Evolutionary conservation across 805 yeast species (phyloP), one percentile per base, ranked within the genome.

Genomic region (Lachancea lanzarotensis): DNA sequence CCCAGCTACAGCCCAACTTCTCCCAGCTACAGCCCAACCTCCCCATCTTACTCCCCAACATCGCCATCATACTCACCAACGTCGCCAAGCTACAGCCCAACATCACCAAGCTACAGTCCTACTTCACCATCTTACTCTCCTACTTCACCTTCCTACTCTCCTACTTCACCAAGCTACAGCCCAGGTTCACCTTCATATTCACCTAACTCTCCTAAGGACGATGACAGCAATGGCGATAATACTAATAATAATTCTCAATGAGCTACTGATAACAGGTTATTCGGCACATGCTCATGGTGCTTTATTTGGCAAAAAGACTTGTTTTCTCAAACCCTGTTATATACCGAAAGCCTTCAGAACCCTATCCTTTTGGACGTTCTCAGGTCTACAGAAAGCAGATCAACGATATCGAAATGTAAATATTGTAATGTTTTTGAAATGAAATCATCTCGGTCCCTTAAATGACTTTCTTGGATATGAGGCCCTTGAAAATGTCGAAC

Each of bases 401-500:
- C 16, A 17, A 36, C 25, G 3, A 17, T 36, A 36, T 18, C 34
- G 30, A 39, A 30, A 39, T 35, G 45, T 41, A 41, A 25, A 41
- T 41, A 41, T 41, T 35, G 15, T 41, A 41, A 41, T 35, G 45
- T 41, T 41, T 46, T 19, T 40, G 43, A 40, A 25, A 40, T 33
- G 43, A 33, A n/a, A 12, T 6, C 11, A 4, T 20, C 16, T n/a
- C 22, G 12, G n/a, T 27, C 19, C 12, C 26, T 40, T 37, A 42
- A 29, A 45, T 35, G 7, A 66, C 64, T 57, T 81, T 83, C 48
- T 70, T 80, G 16, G 81, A 84, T 15, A 91, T 84, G 51, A 93
- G 70, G 0, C 98, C 98, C 53, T 76, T 83, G 69, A 93, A 84
- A 74, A 93, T 90, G 62, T 93, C 98, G 58, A 93, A 93, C 2